phyloP scores from a whole-genome alignment of 129 eudicot species.

The Flaveria brownii region DNA sequence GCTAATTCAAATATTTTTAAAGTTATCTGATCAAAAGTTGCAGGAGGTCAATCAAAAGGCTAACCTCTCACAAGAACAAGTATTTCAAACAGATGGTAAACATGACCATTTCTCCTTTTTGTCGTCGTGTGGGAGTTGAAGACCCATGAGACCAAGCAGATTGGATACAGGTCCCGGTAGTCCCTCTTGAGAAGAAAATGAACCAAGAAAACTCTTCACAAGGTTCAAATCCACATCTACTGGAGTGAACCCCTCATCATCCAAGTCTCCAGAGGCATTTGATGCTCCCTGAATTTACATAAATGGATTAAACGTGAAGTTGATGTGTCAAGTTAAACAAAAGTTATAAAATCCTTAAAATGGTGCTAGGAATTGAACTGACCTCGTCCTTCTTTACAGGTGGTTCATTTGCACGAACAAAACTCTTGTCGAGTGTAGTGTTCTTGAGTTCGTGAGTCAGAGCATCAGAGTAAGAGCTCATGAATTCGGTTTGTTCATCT shows the following conservation, averaged over 20 bases:
- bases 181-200: conserved; percentile 93
- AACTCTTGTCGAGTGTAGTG: conserved; percentile 69
- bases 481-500: conserved; percentile 55
- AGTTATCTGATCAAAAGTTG: neutral
- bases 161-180: conserved; percentile 95
- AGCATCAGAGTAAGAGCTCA: conserved; percentile 71
- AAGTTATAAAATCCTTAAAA: neutral
- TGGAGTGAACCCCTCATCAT: conserved; percentile 58
- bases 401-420: conserved; percentile 69
- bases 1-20: neutral
- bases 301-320: neutral
- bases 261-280: conserved; percentile 44
- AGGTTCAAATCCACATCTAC: conserved; percentile 95
- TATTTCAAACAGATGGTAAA: neutral
- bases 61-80: conserved; percentile 10
- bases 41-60: conserved; percentile 9
- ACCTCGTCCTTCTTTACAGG: conserved; percentile 64
- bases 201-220: conserved; percentile 78
- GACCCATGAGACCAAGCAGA: conserved; percentile 90
- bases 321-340: conserved; percentile 5
- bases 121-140: conserved; percentile 78
- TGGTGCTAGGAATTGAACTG: conserved; percentile 14
- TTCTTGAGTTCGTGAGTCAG: conserved; percentile 66
- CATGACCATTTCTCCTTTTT: conserved; percentile 44
- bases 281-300: conserved; percentile 62